Evolutionary conservation across 2,329 filamentous ascomycete genomes (phyloP).

Genomic region (Talaromyces sp.): DNA sequence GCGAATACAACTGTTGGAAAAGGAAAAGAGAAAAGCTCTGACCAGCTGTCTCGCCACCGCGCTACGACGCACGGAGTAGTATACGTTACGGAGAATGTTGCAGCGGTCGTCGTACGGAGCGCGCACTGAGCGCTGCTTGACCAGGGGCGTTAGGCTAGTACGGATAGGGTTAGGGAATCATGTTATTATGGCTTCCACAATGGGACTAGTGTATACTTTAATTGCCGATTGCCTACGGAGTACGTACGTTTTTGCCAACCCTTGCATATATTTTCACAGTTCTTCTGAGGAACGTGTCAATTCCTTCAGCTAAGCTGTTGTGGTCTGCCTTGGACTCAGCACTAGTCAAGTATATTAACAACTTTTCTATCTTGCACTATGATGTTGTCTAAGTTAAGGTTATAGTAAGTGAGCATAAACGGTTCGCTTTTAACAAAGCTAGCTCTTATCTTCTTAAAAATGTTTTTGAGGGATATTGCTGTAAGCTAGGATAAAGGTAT

Average conservation of each 20-base stretch:
- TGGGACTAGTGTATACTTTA: not conserved
- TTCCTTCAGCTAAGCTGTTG: no score
- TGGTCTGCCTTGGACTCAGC: no score
- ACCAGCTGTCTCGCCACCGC: not conserved
- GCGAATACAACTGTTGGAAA: not conserved
- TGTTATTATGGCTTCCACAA: not conserved
- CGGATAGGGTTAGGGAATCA: not conserved
- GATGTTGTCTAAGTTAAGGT: slow-evolving; percentile 24
- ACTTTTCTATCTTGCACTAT: slow-evolving; percentile 20
- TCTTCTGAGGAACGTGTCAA: no score
- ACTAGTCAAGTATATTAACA: slow-evolving; percentile 23
- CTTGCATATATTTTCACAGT: no score
- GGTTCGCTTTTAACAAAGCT: slow-evolving; percentile 17
- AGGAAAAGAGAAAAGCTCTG: not conserved
- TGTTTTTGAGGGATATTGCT: slow-evolving; percentile 9
- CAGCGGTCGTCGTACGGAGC: no score
- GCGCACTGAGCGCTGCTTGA: no score
- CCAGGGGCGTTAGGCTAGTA: not conserved
- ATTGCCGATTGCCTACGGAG: not conserved
- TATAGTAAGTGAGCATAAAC: slow-evolving; percentile 22
- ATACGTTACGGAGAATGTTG: not conserved
- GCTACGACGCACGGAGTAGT: not conserved
- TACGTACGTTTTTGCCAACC: no score
- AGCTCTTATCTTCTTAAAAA: slow-evolving; percentile 17
- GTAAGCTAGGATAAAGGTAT: slow-evolving; percentile 11